A percentile compares a stretch with the other conserved stretches of the same genome.
These are phyloP conservation scores for Goffeauzyma gilvescens DNA, from an alignment of 768 basidiomycete species.

Conservation along the genomic window DNA sequence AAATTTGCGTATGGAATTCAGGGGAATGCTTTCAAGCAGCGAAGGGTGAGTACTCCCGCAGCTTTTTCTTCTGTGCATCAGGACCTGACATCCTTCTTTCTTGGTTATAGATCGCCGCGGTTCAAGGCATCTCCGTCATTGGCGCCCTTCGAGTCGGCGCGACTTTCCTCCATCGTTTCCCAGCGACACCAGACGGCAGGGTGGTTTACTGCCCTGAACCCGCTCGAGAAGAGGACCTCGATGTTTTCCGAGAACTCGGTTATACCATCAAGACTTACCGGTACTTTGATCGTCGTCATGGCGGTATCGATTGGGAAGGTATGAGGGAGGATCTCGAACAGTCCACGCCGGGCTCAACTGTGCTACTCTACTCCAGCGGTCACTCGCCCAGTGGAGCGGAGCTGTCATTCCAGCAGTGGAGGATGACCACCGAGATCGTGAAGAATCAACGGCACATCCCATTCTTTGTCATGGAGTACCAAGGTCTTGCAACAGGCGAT, in stretches of 20 bases:
- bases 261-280: constrained; percentile 21
- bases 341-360: constrained; percentile 42
- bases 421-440: constrained; percentile 23
- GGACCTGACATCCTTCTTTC: neutral
- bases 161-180: constrained; percentile 24
- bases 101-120: constrained; percentile 18
- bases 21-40: constrained; percentile 17
- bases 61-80: neutral
- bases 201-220: constrained; percentile 24
- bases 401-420: constrained; percentile 23
- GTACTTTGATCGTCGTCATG: constrained; percentile 22
- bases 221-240: constrained; percentile 22
- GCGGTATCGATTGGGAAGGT: constrained; percentile 26
- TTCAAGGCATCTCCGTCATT: constrained; percentile 23
- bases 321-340: constrained; percentile 31
- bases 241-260: constrained; percentile 22
- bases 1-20: constrained; percentile 26
- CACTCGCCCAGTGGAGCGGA: constrained; percentile 36
- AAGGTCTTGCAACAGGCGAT: constrained; percentile 27
- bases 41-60: constrained; percentile 13
- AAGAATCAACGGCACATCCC: constrained; percentile 31
- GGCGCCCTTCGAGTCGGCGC: constrained; percentile 25
- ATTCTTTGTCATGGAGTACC: constrained; percentile 23
- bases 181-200: constrained; percentile 7
- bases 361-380: constrained; percentile 42